phyloP scores from a whole-genome alignment of 208 protist species.

The Trypanosoma grayi region DNA sequence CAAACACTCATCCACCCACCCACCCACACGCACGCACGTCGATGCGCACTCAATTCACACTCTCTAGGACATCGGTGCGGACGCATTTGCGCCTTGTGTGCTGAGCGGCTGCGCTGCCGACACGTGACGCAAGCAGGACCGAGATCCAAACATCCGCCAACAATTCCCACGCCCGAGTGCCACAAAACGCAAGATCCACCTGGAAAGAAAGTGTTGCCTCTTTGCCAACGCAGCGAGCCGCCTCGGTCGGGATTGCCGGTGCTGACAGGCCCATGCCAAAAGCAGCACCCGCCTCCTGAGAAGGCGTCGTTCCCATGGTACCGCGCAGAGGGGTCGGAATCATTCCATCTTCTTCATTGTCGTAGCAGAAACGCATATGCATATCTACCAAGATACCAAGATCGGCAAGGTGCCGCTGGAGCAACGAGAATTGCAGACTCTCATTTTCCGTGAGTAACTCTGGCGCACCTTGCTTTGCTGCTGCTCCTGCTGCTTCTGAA shows the following conservation, averaged over 20 bases:
- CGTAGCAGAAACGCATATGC: slow-evolving; percentile 19
- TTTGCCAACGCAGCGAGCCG: slow-evolving; percentile 17
- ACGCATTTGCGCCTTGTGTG: slow-evolving; percentile 4
- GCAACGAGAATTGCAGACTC: slow-evolving; percentile 13
- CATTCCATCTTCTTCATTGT: slow-evolving; percentile 26
- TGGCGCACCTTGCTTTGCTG: not conserved
- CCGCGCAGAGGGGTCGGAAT: not conserved
- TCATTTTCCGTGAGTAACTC: slow-evolving; percentile 15
- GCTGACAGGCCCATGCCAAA: not conserved
- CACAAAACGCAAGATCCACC: slow-evolving; percentile 13
- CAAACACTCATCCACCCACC: too few species aligned
- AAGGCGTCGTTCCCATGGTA: too few species aligned
- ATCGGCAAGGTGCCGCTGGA: slow-evolving; percentile 21
- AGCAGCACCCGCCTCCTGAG: too few species aligned
- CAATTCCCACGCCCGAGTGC: slow-evolving; percentile 29
- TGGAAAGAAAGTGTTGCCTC: slow-evolving; percentile 25
- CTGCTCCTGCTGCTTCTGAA: not conserved
- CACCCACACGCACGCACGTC: too few species aligned
- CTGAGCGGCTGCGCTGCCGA: not conserved
- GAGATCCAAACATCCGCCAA: slow-evolving; percentile 25
- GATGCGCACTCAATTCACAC: not conserved
- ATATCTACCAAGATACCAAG: slow-evolving; percentile 20
- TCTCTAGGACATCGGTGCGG: not conserved
- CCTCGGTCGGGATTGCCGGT: not conserved
- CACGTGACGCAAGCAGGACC: slow-evolving; percentile 2